These are phyloP conservation scores for Fragaria vesca DNA, from an alignment of 306 rosid genomes.

Conservation along the genomic window DNA sequence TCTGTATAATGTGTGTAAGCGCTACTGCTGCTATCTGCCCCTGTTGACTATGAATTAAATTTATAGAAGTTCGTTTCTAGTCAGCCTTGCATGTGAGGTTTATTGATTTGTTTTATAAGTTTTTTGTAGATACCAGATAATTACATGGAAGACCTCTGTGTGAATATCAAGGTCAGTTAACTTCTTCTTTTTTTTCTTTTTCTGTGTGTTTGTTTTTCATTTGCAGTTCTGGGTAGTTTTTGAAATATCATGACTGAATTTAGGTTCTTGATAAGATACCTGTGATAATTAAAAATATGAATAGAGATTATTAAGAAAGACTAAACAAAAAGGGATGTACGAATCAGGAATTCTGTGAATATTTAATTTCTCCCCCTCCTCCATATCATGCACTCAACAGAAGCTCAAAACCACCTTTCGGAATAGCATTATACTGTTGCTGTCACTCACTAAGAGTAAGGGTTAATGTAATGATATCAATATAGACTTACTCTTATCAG, in stretches of 20 bases:
- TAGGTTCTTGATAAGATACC: background rate
- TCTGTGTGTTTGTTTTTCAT: background rate
- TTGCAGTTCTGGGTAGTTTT: background rate
- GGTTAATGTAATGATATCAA: background rate
- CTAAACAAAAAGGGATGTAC: background rate
- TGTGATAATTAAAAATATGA: background rate
- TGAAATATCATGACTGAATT: background rate
- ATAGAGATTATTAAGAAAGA: background rate
- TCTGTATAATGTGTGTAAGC: background rate
- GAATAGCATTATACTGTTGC: background rate
- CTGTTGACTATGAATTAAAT: background rate
- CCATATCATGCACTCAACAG: background rate
- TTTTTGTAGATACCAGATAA: constrained; percentile 52
- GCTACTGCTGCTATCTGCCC: background rate
- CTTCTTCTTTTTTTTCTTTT: background rate
- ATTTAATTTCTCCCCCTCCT: background rate
- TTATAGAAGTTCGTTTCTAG: background rate
- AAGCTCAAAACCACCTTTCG: background rate
- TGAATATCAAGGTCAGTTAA: constrained; percentile 66
- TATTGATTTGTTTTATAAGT: constrained; percentile 15
- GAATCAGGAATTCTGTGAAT: background rate
- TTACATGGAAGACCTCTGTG: constrained; percentile 59
- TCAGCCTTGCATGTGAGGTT: background rate
- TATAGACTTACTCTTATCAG: background rate
- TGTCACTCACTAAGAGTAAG: background rate